Percentiles rank a stretch among this genome's conserved stretches.
These are phyloP conservation scores for Pestalotiopsis sp. DNA, from an alignment of 2,329 filamentous ascomycete species.

Conservation along the genomic window DNA sequence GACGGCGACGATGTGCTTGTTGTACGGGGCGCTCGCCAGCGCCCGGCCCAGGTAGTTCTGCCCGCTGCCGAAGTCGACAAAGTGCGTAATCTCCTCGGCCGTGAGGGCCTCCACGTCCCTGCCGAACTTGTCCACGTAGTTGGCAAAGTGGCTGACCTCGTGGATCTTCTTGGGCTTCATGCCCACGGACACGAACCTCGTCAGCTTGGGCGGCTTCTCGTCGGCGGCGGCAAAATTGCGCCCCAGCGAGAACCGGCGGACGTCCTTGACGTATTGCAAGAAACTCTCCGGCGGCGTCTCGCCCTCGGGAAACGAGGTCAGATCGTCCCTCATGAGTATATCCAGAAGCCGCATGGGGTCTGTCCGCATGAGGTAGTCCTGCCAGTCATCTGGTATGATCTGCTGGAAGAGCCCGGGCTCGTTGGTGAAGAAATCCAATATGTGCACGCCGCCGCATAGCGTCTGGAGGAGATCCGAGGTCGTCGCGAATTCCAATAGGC, in stretches of 20 bases:
- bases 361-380: conserved; percentile 71
- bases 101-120: conserved; percentile 61
- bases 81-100: conserved; percentile 71
- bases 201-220: conserved; percentile 58
- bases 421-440: conserved; percentile 92
- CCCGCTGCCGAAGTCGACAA: conserved; percentile 94
- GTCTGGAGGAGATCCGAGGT: conserved; percentile 79
- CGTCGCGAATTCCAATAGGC: conserved; percentile 75
- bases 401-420: conserved; percentile 80
- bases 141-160: conserved; percentile 89
- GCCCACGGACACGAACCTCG: conserved; percentile 76
- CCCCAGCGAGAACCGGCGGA: conserved; percentile 70
- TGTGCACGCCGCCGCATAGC: conserved; percentile 95
- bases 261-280: conserved; percentile 70
- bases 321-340: conserved; percentile 77
- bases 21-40: conserved; percentile 83
- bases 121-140: conserved; percentile 70
- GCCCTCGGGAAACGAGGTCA: conserved; percentile 44
- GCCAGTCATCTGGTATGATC: conserved; percentile 80
- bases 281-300: conserved; percentile 57
- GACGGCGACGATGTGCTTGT: conserved; percentile 85
- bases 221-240: conserved; percentile 57
- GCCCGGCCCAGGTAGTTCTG: conserved; percentile 94
- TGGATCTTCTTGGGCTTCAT: conserved; percentile 98
- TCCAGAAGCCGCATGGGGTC: conserved; percentile 79